Conservation (phyloP, 2,329 filamentous ascomycete genomes). For the Colletotrichum sp. region DNA sequence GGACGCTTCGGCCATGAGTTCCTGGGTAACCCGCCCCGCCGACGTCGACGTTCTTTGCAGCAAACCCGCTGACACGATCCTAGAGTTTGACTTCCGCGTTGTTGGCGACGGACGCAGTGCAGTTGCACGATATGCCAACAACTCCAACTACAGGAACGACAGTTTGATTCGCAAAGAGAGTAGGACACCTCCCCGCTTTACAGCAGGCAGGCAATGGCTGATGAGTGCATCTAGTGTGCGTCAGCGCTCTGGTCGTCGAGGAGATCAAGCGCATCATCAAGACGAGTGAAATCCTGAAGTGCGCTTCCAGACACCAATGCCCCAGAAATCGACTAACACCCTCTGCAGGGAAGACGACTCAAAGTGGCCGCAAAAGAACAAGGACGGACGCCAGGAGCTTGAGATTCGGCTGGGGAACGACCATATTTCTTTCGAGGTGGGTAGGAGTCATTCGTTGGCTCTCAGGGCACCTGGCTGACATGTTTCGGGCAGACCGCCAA, state of each 20-base stretch:
- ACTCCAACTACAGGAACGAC: constrained; percentile 99
- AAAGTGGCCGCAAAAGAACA: constrained; percentile 99
- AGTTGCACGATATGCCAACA: constrained; percentile 96
- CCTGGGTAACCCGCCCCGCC: constrained; percentile 66
- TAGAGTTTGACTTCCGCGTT: constrained; percentile 96
- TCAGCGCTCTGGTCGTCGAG: constrained; percentile 86
- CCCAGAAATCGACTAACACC: background rate
- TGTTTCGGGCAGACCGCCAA: constrained; percentile 80
- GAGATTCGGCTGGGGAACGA: constrained; percentile 94
- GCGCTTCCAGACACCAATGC: constrained; percentile 38
- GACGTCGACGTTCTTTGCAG: background rate
- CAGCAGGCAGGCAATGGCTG: background rate
- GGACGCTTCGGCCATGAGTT: constrained; percentile 98
- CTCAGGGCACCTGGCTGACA: constrained; percentile 18
- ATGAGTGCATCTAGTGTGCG: constrained; percentile 73
- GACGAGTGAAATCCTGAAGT: constrained; percentile 97
- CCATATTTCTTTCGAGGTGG: constrained; percentile 96
- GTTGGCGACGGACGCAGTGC: constrained; percentile 93
- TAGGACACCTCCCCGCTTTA: constrained; percentile 50
- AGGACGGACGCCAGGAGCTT: constrained; percentile 94
- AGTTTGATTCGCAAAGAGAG: constrained; percentile 99
- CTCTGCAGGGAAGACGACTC: constrained; percentile 85
- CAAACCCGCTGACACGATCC: constrained; percentile 19
- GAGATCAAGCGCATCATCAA: constrained; percentile 98
- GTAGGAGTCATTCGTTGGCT: constrained; percentile 24